These are phyloP conservation scores for Whalleya microplaca DNA, from an alignment of 2,329 filamentous ascomycete genomes.

Conservation along the genomic window DNA sequence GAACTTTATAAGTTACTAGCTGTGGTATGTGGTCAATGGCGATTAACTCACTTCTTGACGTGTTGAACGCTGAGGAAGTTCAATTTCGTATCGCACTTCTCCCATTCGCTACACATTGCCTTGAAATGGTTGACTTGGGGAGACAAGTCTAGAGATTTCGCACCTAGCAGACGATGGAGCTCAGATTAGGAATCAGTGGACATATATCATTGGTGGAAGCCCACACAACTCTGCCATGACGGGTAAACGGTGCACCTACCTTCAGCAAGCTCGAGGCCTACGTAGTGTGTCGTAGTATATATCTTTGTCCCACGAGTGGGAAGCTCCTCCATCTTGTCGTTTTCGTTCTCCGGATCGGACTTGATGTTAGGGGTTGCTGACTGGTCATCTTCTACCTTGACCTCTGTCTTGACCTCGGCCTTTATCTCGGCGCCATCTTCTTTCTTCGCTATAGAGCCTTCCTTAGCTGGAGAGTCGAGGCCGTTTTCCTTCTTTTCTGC, in stretches of 20 bases:
- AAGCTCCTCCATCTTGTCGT: constrained; percentile 29
- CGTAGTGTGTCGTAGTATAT: constrained; percentile 92
- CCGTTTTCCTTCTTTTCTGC: constrained; percentile 34
- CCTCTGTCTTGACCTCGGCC: constrained; percentile 51
- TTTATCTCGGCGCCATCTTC: constrained; percentile 44
- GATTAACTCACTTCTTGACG: constrained; percentile 74
- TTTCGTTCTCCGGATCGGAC: constrained; percentile 33
- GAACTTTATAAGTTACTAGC: constrained; percentile 28
- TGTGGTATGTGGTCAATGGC: constrained; percentile 2
- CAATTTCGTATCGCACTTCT: constrained; percentile 73
- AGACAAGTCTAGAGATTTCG: constrained; percentile 76
- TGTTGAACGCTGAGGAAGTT: constrained; percentile 82
- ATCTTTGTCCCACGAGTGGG: constrained; percentile 49
- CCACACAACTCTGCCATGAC: constrained; percentile 7
- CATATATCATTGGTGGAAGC: constrained; percentile 20
- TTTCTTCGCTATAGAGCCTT: constrained; percentile 25
- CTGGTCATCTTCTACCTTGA: constrained; percentile 29
- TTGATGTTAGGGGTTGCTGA: constrained; percentile 9
- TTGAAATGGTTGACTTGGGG: constrained; percentile 87
- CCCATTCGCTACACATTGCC: constrained; percentile 75
- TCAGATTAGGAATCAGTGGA: constrained; percentile 30
- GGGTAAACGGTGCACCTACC: constrained; percentile 54
- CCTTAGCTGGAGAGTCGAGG: constrained; percentile 32
- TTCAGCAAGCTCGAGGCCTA: constrained; percentile 79
- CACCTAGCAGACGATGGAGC: constrained; percentile 52